A percentile compares a stretch with the other conserved stretches of the same genome.
These are phyloP conservation scores for Thuja plicata DNA, from an alignment of 83 land plant genomes.

Conservation along the genomic window DNA sequence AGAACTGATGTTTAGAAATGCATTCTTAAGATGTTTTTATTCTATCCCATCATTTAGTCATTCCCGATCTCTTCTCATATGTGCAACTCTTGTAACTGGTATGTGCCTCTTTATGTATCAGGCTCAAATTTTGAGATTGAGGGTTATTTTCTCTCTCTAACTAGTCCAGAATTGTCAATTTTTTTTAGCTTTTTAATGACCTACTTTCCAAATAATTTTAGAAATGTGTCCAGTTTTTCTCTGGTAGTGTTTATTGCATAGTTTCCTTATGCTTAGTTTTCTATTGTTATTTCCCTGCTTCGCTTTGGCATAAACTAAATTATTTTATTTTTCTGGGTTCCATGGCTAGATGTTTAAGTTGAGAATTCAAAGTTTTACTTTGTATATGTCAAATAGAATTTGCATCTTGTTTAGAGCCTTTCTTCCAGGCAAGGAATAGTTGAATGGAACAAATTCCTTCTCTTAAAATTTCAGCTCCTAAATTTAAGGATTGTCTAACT, in stretches of 20 bases:
- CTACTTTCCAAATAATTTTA: background rate
- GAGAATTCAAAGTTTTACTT: background rate
- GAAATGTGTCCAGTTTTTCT: background rate
- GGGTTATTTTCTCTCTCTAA: constrained; percentile 1
- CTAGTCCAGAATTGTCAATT: background rate
- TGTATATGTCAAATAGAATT: background rate
- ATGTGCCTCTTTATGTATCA: background rate
- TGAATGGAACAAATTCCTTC: background rate
- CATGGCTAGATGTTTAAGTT: background rate
- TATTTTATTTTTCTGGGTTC: background rate
- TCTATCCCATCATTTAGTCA: background rate
- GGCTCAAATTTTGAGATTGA: background rate
- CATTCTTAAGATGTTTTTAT: background rate
- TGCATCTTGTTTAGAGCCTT: background rate
- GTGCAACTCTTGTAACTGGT: background rate
- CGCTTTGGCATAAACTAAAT: background rate
- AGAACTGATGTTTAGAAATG: background rate
- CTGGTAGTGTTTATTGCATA: background rate
- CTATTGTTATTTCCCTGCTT: background rate
- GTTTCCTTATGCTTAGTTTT: background rate
- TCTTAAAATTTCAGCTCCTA: no score
- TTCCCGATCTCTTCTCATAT: background rate
- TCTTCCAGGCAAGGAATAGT: background rate
- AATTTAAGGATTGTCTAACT: no score
- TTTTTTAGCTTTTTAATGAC: background rate